Base-by-base conservation (phyloP, 2,329 filamentous ascomycete species). In the Alternaria sp. region DNA sequence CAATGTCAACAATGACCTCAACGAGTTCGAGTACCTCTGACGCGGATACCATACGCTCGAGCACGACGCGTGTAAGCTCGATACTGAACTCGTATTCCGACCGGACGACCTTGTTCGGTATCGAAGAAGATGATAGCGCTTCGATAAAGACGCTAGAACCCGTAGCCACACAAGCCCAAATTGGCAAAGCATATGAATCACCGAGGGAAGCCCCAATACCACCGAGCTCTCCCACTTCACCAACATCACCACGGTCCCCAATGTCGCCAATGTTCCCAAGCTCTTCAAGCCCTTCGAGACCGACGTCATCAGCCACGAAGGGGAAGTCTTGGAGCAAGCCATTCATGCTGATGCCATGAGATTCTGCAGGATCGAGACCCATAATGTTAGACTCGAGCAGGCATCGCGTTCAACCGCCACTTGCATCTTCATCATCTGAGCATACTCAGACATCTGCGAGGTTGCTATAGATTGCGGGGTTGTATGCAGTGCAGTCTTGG, bases 41-140 rank as follows among this genome's bases (percentile, higher is more conserved):
- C 32, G 54, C 74, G 8, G 73, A 76, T 44, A 79, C 75, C 7
- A 76, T 77, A 32, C 73, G 74, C 12, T 65, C 69, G 6, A 73
- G 72, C 6, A 67, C 62, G 26, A 66, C 67, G n/a, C 70, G 71
- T 4, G 66, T 73, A 7, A 72, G 68, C n/a, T 78, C 76, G 0
- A 74, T 78, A 8, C 59, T 76, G 17, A 72, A 75, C 51, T 73
- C 73, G 36, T 79, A 78, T 50, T 66, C 68, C 0, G 76, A 79
- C 23, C 75, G 73, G 13, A 69, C 72, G 25, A 71, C 71, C 4
- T 60, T 79, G 12, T 66, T 70, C n/a, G 75, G 68, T 1, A 73
- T 76, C n/a, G 70, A 73, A 12, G 77, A 79, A 52, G 68, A 73
- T 46, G 75, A 77, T 30, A 62, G 63, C 36, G 71, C 65, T 46